These are phyloP conservation scores for Lepraria neglecta DNA, from an alignment of 495 filamentous ascomycete genomes.

Conservation along the genomic window DNA sequence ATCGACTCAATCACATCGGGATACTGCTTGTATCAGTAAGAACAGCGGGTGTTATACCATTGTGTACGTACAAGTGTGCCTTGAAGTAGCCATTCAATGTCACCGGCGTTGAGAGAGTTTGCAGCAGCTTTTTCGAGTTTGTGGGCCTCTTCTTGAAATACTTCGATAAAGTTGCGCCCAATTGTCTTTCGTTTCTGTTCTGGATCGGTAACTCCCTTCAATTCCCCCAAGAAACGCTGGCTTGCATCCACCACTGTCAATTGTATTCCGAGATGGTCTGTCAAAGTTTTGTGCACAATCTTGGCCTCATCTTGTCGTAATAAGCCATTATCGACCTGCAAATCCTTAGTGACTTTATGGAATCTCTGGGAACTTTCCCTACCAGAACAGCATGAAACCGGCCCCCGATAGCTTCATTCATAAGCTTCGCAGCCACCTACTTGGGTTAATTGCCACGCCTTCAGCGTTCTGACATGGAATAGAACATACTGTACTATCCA, in stretches of 20 bases:
- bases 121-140: constrained; percentile 64
- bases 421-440: constrained; percentile 67
- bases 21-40: constrained; percentile 35
- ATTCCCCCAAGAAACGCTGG: constrained; percentile 62
- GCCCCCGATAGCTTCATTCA: constrained; percentile 61
- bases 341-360: background rate
- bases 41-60: no score
- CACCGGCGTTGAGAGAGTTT: constrained; percentile 53
- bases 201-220: constrained; percentile 73
- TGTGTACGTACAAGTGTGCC: constrained; percentile 51
- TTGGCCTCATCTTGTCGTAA: constrained; percentile 82
- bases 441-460: background rate
- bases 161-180: constrained; percentile 75
- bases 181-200: constrained; percentile 95
- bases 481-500: constrained; percentile 72
- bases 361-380: background rate
- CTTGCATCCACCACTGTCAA: constrained; percentile 80
- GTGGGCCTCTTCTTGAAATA: constrained; percentile 76
- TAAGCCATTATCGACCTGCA: constrained; percentile 61
- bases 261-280: constrained; percentile 76
- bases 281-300: constrained; percentile 68
- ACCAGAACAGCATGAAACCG: constrained; percentile 86
- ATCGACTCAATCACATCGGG: constrained; percentile 37
- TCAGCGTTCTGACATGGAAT: no score
- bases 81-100: constrained; percentile 79